Evolutionary conservation across 768 basidiomycete genomes (phyloP).

Genomic region (Termitomyces sp.): DNA sequence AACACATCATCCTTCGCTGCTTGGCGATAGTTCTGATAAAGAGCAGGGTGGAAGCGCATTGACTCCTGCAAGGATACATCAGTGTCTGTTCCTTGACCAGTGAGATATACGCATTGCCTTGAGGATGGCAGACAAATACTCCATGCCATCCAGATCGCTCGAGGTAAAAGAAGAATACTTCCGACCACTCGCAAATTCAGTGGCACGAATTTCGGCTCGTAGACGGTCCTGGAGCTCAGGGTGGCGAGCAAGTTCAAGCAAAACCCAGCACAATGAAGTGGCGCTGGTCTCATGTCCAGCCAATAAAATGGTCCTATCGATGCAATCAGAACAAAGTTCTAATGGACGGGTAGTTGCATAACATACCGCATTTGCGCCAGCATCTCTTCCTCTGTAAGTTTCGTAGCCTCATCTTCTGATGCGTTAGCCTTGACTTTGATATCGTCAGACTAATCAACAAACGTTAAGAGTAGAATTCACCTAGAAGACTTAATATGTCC

Average conservation of each 20-base stretch:
- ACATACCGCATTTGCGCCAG: conserved; percentile 36
- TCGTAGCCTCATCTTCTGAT: conserved; percentile 31
- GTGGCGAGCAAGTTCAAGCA: conserved; percentile 59
- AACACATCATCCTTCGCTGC: conserved; percentile 53
- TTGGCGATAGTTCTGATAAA: conserved; percentile 51
- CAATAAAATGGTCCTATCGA: conserved; percentile 38
- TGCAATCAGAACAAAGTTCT: background rate
- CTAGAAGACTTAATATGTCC: conserved; percentile 56
- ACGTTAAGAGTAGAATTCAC: conserved; percentile 27
- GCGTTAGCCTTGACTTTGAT: conserved; percentile 42
- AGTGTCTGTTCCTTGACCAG: background rate
- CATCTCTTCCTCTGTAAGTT: conserved; percentile 39
- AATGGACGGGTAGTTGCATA: background rate
- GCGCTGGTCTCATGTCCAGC: conserved; percentile 64
- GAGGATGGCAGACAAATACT: conserved; percentile 44
- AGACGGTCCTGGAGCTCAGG: conserved; percentile 58
- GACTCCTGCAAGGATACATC: conserved; percentile 34
- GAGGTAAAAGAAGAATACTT: conserved; percentile 40
- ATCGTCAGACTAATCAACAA: background rate
- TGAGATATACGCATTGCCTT: conserved; percentile 28
- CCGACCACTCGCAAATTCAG: conserved; percentile 32
- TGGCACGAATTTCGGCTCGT: conserved; percentile 53
- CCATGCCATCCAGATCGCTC: conserved; percentile 49
- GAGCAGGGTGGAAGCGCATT: conserved; percentile 51
- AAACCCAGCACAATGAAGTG: conserved; percentile 54